Percentiles rank a stretch among this genome's conserved stretches.
Evolutionary conservation across 2,329 filamentous ascomycete species (phyloP).

Genomic region (Sclerotinia trifoliorum): DNA sequence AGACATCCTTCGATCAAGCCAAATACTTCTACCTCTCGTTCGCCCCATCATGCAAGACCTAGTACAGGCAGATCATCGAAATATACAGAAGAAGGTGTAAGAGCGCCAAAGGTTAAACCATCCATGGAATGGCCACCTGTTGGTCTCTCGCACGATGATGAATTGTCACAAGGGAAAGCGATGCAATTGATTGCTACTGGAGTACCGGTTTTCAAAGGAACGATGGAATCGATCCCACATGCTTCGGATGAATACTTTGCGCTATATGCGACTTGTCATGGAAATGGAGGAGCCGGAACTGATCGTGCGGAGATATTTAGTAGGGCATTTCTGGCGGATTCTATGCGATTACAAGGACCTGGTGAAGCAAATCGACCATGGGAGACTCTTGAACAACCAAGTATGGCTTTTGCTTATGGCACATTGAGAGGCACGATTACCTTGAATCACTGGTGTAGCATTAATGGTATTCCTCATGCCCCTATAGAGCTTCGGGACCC

Average conservation of each 20-base stretch:
- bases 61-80: constrained; percentile 16
- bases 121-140: constrained; percentile 58
- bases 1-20: constrained; percentile 12
- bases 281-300: constrained; percentile 41
- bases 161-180: constrained; percentile 54
- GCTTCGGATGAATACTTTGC: constrained; percentile 53
- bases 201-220: constrained; percentile 56
- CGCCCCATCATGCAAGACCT: constrained; percentile 15
- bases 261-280: constrained; percentile 53
- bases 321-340: constrained; percentile 27
- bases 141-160: constrained; percentile 49
- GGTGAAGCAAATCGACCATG: constrained; percentile 48
- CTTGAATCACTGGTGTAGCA: constrained; percentile 65
- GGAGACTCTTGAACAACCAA: constrained; percentile 74
- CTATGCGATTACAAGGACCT: constrained; percentile 32
- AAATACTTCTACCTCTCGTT: neutral
- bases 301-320: constrained; percentile 30
- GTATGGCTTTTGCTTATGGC: constrained; percentile 66
- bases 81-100: constrained; percentile 13
- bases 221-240: constrained; percentile 54
- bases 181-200: constrained; percentile 59
- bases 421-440: constrained; percentile 67
- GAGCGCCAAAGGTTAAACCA: constrained; percentile 26
- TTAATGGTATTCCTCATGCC: constrained; percentile 56
- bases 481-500: constrained; percentile 58